Percentiles rank a stretch among this genome's conserved stretches.
These are phyloP conservation scores for Vigna nakashimae DNA, from an alignment of 306 rosid genomes.

Conservation along the genomic window DNA sequence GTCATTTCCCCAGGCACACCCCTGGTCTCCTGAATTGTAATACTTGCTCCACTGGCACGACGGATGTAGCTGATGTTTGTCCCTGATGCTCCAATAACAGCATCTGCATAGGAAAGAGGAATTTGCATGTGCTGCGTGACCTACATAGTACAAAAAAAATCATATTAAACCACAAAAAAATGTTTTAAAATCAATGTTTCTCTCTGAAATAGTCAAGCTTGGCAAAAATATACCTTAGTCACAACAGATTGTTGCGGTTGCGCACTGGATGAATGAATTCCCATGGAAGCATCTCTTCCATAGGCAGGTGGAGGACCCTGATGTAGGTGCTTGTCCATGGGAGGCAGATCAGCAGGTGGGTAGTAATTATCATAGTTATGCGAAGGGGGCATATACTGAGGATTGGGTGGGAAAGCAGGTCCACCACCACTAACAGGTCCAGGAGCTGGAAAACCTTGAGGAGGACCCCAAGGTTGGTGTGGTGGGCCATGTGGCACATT, in stretches of 20 bases:
- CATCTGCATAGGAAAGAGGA: slow-evolving; percentile 68
- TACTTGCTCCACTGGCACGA: slow-evolving; percentile 69
- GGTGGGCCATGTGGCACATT: slow-evolving; percentile 59
- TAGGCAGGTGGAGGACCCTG: slow-evolving; percentile 52
- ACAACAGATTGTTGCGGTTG: slow-evolving; percentile 51
- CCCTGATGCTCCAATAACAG: slow-evolving; percentile 69
- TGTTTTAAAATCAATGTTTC: not conserved
- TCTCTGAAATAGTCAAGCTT: slow-evolving; percentile 8
- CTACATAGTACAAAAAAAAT: slow-evolving; percentile 44
- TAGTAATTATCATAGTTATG: slow-evolving; percentile 53
- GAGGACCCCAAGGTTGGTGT: slow-evolving; percentile 65
- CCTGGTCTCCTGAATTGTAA: slow-evolving; percentile 71
- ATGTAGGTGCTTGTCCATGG: slow-evolving; percentile 48
- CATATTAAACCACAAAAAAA: not conserved
- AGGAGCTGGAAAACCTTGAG: slow-evolving; percentile 60
- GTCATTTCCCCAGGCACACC: slow-evolving; percentile 75
- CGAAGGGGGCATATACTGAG: slow-evolving; percentile 53
- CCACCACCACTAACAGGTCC: slow-evolving; percentile 52
- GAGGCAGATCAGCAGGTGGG: slow-evolving; percentile 48
- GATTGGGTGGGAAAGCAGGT: slow-evolving; percentile 62
- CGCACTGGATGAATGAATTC: slow-evolving; percentile 47
- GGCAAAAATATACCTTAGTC: slow-evolving; percentile 51
- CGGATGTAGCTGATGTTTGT: slow-evolving; percentile 69
- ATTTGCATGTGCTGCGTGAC: slow-evolving; percentile 72
- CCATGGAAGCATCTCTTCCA: slow-evolving; percentile 49